phyloP scores from a whole-genome alignment of 139 green algal species.

The Tetradesmus lagerheimii region DNA sequence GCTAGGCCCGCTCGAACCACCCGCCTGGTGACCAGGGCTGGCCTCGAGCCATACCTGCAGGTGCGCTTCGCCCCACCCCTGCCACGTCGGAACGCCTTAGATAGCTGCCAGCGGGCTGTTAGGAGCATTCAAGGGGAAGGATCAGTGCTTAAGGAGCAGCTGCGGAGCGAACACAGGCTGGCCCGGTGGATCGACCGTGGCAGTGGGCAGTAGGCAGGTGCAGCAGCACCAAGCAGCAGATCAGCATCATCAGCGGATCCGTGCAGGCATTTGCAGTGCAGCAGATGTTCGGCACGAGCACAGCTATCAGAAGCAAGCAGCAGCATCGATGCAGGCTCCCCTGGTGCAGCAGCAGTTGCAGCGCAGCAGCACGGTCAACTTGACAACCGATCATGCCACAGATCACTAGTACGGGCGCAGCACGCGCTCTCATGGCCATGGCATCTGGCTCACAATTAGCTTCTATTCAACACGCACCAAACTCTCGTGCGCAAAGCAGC shows the following conservation, averaged over 20 bases:
- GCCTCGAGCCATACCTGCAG: conserved; percentile 36
- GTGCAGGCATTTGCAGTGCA: neutral
- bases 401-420: neutral
- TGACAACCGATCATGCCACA: neutral
- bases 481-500: too few species aligned
- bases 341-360: neutral
- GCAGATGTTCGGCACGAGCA: neutral
- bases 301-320: neutral
- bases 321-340: neutral
- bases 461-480: too few species aligned
- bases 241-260: neutral
- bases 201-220: neutral
- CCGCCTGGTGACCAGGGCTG: conserved; percentile 1
- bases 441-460: too few species aligned
- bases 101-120: neutral
- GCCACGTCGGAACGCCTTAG: neutral
- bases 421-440: too few species aligned
- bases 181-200: neutral
- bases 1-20: conserved; percentile 9
- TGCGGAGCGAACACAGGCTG: neutral
- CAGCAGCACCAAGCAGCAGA: conserved; percentile 7
- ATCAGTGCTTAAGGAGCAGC: neutral
- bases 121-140: neutral
- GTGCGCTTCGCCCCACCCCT: neutral
- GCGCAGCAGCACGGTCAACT: neutral